Base-by-base conservation (phyloP, 148 eudicot genomes). In the Rhododendron vialii region DNA sequence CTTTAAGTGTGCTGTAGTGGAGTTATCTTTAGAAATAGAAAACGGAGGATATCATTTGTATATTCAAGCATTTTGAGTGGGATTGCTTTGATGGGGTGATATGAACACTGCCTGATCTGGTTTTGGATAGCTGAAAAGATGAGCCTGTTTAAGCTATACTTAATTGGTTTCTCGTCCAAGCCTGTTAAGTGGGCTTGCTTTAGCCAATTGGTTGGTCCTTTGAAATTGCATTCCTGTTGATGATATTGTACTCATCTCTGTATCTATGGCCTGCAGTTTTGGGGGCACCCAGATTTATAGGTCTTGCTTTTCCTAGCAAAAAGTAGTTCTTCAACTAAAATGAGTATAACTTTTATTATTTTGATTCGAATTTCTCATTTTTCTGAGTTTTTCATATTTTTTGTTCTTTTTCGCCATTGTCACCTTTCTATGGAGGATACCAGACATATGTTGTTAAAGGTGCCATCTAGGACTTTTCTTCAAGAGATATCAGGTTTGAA, bases 221-320 rank as follows among this genome's bases (percentile, higher is more conserved):
- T 74, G 67, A 63, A 84, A 30, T 73, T 50, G 47, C 26, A 47
- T 84, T 33, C 20, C 74, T 48, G 36, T 73, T 3, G 14, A 18
- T 38, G 20, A 50, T 18, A 12, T 28, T 74, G 10, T 74, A 47
- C 28, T 15, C 48, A 74, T 28, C 6, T 47, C 47, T 50, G 28
- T 24, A 84, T 84, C 28, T 74, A 17, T 74, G 22, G 50, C 45
- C 63, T 48, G 78, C 45, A 69, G 45, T 83, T 84, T 50, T 73
- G 30, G 9, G 15, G 6, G 84, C 18, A 67, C 14, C 17, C 15
- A 22, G 80, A 47, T 71, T 30, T 0, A 6, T 18, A 13, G 33
- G 84, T 45, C 53, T 57, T 43, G 77, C 41, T 45, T 26, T 47
- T 83, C 59, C 59, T 67, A 45, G 55, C 59, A 35, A 83, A 83